Base-by-base conservation (phyloP, 805 yeast species). In the Candida pini region DNA sequence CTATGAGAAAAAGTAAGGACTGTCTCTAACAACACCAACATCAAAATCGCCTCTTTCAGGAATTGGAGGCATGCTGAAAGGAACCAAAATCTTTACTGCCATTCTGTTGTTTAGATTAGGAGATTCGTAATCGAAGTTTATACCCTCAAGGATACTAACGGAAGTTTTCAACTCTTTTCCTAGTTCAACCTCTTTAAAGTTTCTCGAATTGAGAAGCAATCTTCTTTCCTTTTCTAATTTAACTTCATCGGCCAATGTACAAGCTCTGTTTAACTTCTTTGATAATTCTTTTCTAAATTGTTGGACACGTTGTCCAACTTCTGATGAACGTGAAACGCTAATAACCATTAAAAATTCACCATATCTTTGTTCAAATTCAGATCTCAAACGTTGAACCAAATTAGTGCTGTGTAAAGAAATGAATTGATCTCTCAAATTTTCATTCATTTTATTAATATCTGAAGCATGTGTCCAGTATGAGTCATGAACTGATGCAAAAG, bases 391-490 rank as follows among this genome's bases (percentile, higher is more conserved):
- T 21, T 69, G 73, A 49, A 90, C 73, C 47, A 89, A 66, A 56
- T 88, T 81, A 21, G 72, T 79, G 40, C 73, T 73, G 56, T 90
- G 97, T 36, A 90, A 65, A 34, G 71, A 63, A 41, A 92, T 81
- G 56, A 90, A 90, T 39, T 84, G 79, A 24, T 82, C 79, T 53
- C 98, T 73, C 44, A 92, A 64, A 29, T 73, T 63, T 10, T 48
- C 51, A 58, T 79, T 86, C 92, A 90, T 80, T 3, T 52, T 54
- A 40, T 78, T 80, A 27, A 90, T 78, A 55, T 85, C 90, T 32
- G 76, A 64, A 2, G 98, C 97, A 56, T 92, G 97, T 0, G 97
- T 88, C 98, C 98, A 90, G 58, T 85, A 90, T 1, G 97, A 90
- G 57, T 90, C 98, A 60, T 90, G 98, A 17, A 90, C 98, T 1